Evolutionary conservation across 2,329 filamentous ascomycete species (phyloP), one percentile per base, ranked within the genome.

Genomic region (Colletotrichum chrysophilum): DNA sequence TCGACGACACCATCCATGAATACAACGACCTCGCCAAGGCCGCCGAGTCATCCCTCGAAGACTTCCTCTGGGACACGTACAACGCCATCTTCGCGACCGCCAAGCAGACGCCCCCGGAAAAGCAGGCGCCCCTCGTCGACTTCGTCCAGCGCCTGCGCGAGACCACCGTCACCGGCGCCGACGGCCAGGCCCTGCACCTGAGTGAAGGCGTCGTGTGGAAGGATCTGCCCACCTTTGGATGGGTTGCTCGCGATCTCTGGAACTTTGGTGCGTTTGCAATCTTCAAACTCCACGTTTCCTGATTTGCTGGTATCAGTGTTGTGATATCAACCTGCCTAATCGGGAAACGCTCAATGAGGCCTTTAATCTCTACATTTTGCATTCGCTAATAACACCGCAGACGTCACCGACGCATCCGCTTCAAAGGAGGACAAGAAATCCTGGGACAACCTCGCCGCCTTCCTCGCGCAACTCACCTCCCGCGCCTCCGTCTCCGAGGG

Each of bases 181-280:
- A 77, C 7, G 80, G 78, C 8, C 66, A 80, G 62, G 55, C 68
- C n/a, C 60, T 82, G 16, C 76, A 72, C 56, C 58, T 76, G n/a
- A 66, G 77, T 16, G 73, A 74, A 14, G 76, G 78, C 30, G 74
- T 78, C 14, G 62, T 82, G 3, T 83, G 82, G 81, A 77, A 66
- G 34, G 81, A 80, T n/a, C 60, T 83, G 56, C 81, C 82, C 4
- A 77, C 74, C 4, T 80, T 82, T 68, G 80, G 80, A 3, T 79
- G 78, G 79, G 72, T 76, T 9, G 77, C 78, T 30, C 76, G 82
- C 32, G 80, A 83, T 10, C 13, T 66, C 12, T 81, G 77, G 74
- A 83, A 83, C 56, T 81, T 79, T 32, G 78, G 82, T 83, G 72
- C 7, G 77, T 77, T 7, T 0, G 1, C 58, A 13, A 30, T 30